phyloP scores from a whole-genome alignment of 306 rosid species.

The Dryas drummondii region DNA sequence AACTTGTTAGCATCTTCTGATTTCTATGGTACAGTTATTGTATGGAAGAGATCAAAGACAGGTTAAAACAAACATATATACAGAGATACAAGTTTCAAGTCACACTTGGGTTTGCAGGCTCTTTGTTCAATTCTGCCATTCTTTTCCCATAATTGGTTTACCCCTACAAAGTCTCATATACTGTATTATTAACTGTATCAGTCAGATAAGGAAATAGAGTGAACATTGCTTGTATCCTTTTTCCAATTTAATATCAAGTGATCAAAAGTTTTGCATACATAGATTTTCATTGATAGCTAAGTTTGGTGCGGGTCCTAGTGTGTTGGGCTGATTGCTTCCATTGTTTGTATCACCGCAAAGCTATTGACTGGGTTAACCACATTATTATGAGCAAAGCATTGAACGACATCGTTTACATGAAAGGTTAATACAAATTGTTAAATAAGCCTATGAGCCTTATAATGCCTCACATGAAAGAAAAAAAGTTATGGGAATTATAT shows the following conservation, averaged over 20 bases:
- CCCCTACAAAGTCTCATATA: not conserved
- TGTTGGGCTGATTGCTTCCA: too few relatives aligned
- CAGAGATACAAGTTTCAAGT: slow-evolving; percentile 1
- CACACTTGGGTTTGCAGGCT: not conserved
- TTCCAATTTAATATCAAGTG: not conserved
- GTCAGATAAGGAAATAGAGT: not conserved
- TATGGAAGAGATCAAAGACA: slow-evolving; percentile 90
- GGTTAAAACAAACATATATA: slow-evolving; percentile 33
- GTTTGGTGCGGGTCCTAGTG: too few relatives aligned
- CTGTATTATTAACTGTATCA: slow-evolving; percentile 15
- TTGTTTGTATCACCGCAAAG: too few relatives aligned
- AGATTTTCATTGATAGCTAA: too few relatives aligned
- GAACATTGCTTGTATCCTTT: not conserved
- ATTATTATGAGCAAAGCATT: too few relatives aligned
- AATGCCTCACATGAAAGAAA: too few relatives aligned
- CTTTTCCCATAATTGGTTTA: slow-evolving; percentile 5
- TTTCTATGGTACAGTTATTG: slow-evolving; percentile 83
- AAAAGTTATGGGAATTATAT: too few relatives aligned
- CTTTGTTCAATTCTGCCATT: slow-evolving; percentile 2
- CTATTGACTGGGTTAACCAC: too few relatives aligned
- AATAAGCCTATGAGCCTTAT: too few relatives aligned
- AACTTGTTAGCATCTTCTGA: slow-evolving; percentile 93
- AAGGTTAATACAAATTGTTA: too few relatives aligned
- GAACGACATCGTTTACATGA: too few relatives aligned
- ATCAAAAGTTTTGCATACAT: not conserved